These are phyloP conservation scores for Monilinia vaccinii-corymbosi DNA, from an alignment of 2,329 filamentous ascomycete species.

Conservation along the genomic window DNA sequence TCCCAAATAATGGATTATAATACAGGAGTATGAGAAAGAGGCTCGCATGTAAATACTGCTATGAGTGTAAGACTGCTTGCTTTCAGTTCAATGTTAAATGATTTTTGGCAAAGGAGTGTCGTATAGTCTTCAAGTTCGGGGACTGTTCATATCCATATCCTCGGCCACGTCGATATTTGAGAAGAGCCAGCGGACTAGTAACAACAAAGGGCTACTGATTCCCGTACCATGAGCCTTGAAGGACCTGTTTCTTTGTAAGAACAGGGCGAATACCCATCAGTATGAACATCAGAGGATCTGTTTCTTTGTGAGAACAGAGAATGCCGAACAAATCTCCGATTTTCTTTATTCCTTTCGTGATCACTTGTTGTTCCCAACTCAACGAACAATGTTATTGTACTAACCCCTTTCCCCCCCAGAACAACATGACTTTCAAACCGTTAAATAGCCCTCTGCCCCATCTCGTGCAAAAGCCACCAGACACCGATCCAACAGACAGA, in stretches of 20 bases:
- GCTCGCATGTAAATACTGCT: not conserved
- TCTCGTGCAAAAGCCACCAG: not conserved
- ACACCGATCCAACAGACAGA: not conserved
- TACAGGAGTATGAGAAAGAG: not conserved
- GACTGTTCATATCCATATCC: not conserved
- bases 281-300: not conserved
- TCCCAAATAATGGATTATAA: not conserved
- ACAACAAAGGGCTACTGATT: not conserved
- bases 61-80: not conserved
- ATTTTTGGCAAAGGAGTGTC: not conserved
- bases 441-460: not conserved
- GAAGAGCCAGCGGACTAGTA: not conserved
- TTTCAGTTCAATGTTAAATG: not conserved
- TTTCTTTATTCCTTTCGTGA: not conserved
- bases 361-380: not conserved
- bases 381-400: not conserved
- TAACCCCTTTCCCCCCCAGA: not conserved
- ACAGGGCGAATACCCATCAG: not conserved
- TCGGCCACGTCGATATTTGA: not conserved
- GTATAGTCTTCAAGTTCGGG: not conserved
- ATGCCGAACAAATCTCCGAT: not conserved
- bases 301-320: not conserved
- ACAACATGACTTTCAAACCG: not conserved
- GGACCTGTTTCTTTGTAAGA: not conserved
- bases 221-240: not conserved